A percentile compares a stretch with the other conserved stretches of the same genome.
Conservation (phyloP, 176 grass and related monocot genomes). For the Cocos nucifera region DNA sequence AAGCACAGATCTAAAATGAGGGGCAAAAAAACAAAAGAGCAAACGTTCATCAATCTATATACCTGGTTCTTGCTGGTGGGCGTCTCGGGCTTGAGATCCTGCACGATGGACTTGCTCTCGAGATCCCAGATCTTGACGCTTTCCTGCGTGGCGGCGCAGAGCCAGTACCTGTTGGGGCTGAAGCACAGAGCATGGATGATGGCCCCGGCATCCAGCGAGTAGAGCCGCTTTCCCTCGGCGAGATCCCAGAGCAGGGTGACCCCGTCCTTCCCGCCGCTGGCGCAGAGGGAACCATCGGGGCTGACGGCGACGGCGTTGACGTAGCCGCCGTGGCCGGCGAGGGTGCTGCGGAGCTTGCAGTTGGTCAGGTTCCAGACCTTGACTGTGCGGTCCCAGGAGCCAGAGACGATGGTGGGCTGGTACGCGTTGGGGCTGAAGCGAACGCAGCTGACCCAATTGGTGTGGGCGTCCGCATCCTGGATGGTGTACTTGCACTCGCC, state of each 20-base stretch:
- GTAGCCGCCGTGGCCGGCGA: slow-evolving; percentile 60
- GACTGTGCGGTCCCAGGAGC: slow-evolving; percentile 74
- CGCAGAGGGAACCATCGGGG: slow-evolving; percentile 90
- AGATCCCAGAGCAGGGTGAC: slow-evolving; percentile 76
- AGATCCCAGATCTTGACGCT: slow-evolving; percentile 96
- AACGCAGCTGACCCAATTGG: slow-evolving; percentile 71
- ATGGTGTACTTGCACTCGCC: slow-evolving; percentile 99
- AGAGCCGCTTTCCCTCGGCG: slow-evolving; percentile 76
- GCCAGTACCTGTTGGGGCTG: slow-evolving; percentile 92
- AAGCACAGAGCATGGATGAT: slow-evolving; percentile 85
- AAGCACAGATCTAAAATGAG: background rate
- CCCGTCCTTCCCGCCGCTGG: slow-evolving; percentile 70
- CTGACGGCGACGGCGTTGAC: slow-evolving; percentile 78
- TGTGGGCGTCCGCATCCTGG: slow-evolving; percentile 65
- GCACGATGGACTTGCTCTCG: slow-evolving; percentile 81
- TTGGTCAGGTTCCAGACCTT: slow-evolving; percentile 97
- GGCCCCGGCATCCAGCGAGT: slow-evolving; percentile 55
- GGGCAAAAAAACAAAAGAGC: no score
- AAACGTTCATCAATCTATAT: background rate
- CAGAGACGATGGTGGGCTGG: slow-evolving; percentile 55
- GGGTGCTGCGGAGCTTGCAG: slow-evolving; percentile 65
- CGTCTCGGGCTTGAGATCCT: slow-evolving; percentile 75
- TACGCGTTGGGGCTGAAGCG: slow-evolving; percentile 61
- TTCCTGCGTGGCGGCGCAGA: slow-evolving; percentile 77
- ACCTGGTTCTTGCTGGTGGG: slow-evolving; percentile 62